Percentiles rank a stretch among this genome's conserved stretches.
phyloP scores from a whole-genome alignment of 345 rosid genomes.

The Boechera stricta region DNA sequence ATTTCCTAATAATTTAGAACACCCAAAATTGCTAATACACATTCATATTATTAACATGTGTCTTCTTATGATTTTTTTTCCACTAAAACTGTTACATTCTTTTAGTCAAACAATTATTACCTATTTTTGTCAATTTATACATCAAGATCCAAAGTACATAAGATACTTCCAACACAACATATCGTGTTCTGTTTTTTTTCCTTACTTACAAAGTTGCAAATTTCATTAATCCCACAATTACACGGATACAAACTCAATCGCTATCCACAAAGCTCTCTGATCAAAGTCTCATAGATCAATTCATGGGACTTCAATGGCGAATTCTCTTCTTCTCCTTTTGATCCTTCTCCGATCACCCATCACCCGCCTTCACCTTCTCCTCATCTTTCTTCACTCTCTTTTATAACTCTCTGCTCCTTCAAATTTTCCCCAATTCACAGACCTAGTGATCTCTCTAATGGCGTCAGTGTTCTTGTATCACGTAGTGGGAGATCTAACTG shows the following conservation, averaged over 20 bases:
- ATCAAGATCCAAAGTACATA: too few species aligned
- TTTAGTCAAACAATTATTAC: too few species aligned
- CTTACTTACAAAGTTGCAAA: too few species aligned
- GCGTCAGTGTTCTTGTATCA: conserved; percentile 91
- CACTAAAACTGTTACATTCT: too few species aligned
- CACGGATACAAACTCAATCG: conserved; percentile 9
- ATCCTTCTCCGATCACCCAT: conserved; percentile 51
- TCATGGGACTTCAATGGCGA: conserved; percentile 40
- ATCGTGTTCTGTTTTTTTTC: too few species aligned
- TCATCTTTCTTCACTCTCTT: conserved; percentile 82
- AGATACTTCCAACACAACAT: too few species aligned
- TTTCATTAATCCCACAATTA: background rate
- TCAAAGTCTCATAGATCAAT: conserved; percentile 3
- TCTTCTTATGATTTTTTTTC: too few species aligned
- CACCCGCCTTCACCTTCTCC: conserved; percentile 70
- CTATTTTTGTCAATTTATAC: too few species aligned
- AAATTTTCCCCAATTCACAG: background rate
- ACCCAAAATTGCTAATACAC: too few species aligned
- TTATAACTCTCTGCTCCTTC: conserved; percentile 55
- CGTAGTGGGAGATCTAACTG: conserved; percentile 97
- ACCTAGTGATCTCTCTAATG: conserved; percentile 44
- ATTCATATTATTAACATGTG: too few species aligned
- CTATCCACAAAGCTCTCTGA: conserved; percentile 11
- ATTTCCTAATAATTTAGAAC: background rate
- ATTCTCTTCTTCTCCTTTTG: conserved; percentile 45